phyloP scores from a whole-genome alignment of 1,139 yeast genomes.

The Eremothecium cymbalariae region DNA sequence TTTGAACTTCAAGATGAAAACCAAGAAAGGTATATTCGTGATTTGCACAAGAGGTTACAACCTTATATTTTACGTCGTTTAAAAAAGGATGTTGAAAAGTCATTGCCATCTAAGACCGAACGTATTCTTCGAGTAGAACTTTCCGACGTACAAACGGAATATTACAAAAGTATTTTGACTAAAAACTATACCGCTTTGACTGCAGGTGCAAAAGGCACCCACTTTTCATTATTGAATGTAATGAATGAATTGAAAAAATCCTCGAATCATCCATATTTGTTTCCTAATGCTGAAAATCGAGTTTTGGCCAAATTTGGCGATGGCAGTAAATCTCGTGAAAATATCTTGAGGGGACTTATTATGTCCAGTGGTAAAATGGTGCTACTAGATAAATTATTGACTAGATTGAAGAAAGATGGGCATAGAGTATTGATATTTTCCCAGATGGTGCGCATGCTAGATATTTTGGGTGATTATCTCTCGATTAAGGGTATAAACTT shows the following conservation, averaged over 20 bases:
- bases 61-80: slow-evolving; percentile 89
- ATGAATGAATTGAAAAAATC: slow-evolving; percentile 97
- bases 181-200: slow-evolving; percentile 86
- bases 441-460: slow-evolving; percentile 95
- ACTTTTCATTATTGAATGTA: slow-evolving; percentile 76
- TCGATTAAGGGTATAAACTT: slow-evolving; percentile 83
- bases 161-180: slow-evolving; percentile 86
- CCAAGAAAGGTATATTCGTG: slow-evolving; percentile 83
- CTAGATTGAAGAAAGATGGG: slow-evolving; percentile 82
- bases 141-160: slow-evolving; percentile 90
- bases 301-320: slow-evolving; percentile 59
- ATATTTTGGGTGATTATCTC: slow-evolving; percentile 88
- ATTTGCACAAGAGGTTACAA: slow-evolving; percentile 72
- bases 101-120: slow-evolving; percentile 90
- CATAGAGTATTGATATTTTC: slow-evolving; percentile 92
- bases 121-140: slow-evolving; percentile 90
- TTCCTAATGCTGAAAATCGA: slow-evolving; percentile 86
- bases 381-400: slow-evolving; percentile 75
- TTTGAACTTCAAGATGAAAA: slow-evolving; percentile 79
- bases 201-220: slow-evolving; percentile 73
- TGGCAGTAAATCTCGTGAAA: slow-evolving; percentile 61
- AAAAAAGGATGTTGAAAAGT: slow-evolving; percentile 95
- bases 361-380: slow-evolving; percentile 99
- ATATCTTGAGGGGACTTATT: slow-evolving; percentile 76
- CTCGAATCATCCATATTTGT: slow-evolving; percentile 91